Evolutionary conservation across 2,329 filamentous ascomycete genomes (phyloP), one percentile per base, ranked within the genome.

Genomic region (Hymenoscyphus infarciens): DNA sequence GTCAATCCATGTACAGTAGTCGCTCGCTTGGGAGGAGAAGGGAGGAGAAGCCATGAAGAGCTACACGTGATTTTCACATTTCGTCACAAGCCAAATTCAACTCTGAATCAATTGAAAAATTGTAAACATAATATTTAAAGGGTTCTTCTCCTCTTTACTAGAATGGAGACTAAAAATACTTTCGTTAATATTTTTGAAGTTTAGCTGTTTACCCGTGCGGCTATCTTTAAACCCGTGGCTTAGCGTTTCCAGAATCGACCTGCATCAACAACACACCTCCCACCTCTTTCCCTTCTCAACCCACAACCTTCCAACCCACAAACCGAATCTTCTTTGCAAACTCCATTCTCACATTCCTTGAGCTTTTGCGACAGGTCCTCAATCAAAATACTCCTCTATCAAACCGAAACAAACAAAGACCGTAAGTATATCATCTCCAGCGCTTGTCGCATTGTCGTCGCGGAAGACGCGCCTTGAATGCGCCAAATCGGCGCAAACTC

Each of bases 381-480:
- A 16, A 61, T 8, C 16, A 63, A 56, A 19, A 33, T 3, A 6
- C 27, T 5, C 45, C 1, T 25, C 55, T 27, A 45, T 49, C 19
- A 61, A 58, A 55, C 35, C 66, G 63, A 31, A 33, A 35, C 7
- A 42, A 54, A 25, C 45, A 11, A 42, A 63, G 64, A 65, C 60
- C 38, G 70, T 72, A 70, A 69, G 70, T 70, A 45, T 64, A 66
- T 66, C 57, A 62, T 56, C 53, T 58, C 61, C 62, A 60, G 59
- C 57, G 35, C 38, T 27, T 58, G 64, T 67, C 67, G 67, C 67
- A 68, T 67, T 57, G 45, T 61, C 52, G 57, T 49, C 60, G 42
- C 59, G 61, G 38, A 52, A 61, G 68, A 68, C 69, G 68, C 70
- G 69, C 63, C 63, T 56, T 56, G 35, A 63, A 68, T 72, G 69